Conservation (phyloP, 495 filamentous ascomycete species). For the Hamigera avellanea region DNA sequence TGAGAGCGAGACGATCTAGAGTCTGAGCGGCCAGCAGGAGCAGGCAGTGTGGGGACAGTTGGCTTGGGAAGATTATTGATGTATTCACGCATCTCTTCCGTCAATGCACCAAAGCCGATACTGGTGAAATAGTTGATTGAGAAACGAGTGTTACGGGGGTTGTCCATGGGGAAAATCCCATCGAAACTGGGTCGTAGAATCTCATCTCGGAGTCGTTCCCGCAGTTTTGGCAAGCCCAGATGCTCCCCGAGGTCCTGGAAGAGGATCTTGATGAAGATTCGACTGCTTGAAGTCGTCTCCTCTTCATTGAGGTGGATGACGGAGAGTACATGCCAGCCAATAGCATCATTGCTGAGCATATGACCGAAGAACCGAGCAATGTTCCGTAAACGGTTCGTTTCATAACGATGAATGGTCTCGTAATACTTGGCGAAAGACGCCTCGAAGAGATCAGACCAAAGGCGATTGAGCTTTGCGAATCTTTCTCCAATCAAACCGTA, state of each 20-base stretch:
- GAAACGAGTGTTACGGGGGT: conserved; percentile 83
- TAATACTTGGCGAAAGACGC: conserved; percentile 84
- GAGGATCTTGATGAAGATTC: conserved; percentile 97
- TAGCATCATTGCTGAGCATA: conserved; percentile 71
- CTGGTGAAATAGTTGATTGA: conserved; percentile 99
- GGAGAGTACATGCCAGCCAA: conserved; percentile 84
- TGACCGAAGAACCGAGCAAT: conserved; percentile 94
- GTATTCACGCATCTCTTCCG: conserved; percentile 87
- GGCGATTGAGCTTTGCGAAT: conserved; percentile 86
- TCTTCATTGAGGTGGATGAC: conserved; percentile 87
- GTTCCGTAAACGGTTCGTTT: conserved; percentile 87
- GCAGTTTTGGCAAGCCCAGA: conserved; percentile 69
- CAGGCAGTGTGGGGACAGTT: conserved; percentile 52
- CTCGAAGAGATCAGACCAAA: conserved; percentile 90
- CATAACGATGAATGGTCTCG: conserved; percentile 92
- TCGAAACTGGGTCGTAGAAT: conserved; percentile 65
- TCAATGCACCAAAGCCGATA: conserved; percentile 88
- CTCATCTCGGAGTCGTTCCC: conserved; percentile 64
- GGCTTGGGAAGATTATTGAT: conserved; percentile 79
- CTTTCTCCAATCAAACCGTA: conserved; percentile 89
- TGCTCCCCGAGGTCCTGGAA: conserved; percentile 87
- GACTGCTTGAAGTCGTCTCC: conserved; percentile 85
- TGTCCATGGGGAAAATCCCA: conserved; percentile 81
- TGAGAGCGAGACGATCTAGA: conserved; percentile 52
- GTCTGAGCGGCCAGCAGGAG: conserved; percentile 41